These are phyloP conservation scores for Tolypocladium tropicale DNA, from an alignment of 2,329 filamentous ascomycete genomes.

Conservation along the genomic window DNA sequence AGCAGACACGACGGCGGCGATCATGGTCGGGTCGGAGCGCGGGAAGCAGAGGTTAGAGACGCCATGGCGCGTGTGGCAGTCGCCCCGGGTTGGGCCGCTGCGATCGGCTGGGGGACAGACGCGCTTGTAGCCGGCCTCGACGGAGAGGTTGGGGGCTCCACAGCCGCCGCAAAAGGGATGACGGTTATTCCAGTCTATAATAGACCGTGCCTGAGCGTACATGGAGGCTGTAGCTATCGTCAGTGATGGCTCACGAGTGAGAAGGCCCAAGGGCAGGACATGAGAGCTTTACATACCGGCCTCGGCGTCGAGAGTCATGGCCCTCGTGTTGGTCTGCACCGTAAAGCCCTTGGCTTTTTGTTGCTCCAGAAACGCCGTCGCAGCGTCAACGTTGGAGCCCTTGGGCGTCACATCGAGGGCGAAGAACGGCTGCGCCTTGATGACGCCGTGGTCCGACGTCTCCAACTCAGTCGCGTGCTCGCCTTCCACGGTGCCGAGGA, in stretches of 20 bases:
- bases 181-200: conserved; percentile 89
- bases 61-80: conserved; percentile 73
- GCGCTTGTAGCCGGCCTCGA: conserved; percentile 73
- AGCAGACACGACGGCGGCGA: conserved; percentile 80
- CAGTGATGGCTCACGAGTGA: neutral
- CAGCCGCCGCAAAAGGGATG: conserved; percentile 90
- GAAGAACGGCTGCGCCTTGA: conserved; percentile 76
- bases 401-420: conserved; percentile 79
- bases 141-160: conserved; percentile 68
- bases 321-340: conserved; percentile 58
- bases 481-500: conserved; percentile 72
- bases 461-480: conserved; percentile 7
- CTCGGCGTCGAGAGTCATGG: conserved; percentile 48
- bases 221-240: conserved; percentile 61
- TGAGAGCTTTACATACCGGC: conserved; percentile 37
- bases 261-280: neutral
- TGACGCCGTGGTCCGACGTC: conserved; percentile 48
- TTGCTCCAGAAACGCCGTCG: conserved; percentile 34
- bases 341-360: conserved; percentile 45
- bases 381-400: conserved; percentile 50
- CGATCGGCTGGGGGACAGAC: conserved; percentile 64
- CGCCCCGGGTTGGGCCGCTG: conserved; percentile 43
- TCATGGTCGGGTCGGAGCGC: conserved; percentile 87
- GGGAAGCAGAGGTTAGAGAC: conserved; percentile 90
- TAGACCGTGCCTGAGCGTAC: conserved; percentile 77